These are phyloP conservation scores for Podospora appendiculata DNA, from an alignment of 495 filamentous ascomycete genomes.

Conservation along the genomic window DNA sequence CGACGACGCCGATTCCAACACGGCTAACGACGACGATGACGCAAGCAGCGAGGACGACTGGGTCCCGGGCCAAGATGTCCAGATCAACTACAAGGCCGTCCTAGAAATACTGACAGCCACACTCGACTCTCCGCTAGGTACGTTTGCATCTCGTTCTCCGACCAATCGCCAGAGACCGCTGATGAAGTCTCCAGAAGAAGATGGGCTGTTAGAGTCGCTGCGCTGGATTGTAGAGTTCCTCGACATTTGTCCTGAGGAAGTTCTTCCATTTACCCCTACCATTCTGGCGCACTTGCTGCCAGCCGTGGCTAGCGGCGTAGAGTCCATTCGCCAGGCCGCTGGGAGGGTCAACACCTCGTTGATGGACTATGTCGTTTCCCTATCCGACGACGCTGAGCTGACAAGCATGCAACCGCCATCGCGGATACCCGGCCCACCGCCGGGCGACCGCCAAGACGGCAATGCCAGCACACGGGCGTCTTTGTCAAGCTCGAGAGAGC, in stretches of 20 bases:
- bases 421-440: constrained; percentile 41
- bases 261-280: constrained; percentile 89
- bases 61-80: constrained; percentile 95
- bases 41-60: constrained; percentile 76
- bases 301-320: constrained; percentile 85
- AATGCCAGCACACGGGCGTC: constrained; percentile 42
- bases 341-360: constrained; percentile 82
- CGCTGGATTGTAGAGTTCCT: constrained; percentile 96
- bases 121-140: constrained; percentile 75
- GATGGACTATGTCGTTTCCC: constrained; percentile 82
- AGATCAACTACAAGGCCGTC: constrained; percentile 87
- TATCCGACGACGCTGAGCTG: constrained; percentile 65
- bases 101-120: constrained; percentile 88
- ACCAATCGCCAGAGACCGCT: constrained; percentile 9
- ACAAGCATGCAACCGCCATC: constrained; percentile 31
- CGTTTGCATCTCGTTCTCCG: constrained; percentile 9
- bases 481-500: constrained; percentile 45
- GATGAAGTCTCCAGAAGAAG: constrained; percentile 54
- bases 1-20: constrained; percentile 51
- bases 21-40: constrained; percentile 49
- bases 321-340: constrained; percentile 81
- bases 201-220: constrained; percentile 82
- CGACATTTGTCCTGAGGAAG: constrained; percentile 94
- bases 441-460: constrained; percentile 50
- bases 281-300: constrained; percentile 88